A percentile compares a stretch with the other conserved stretches of the same genome.
These are phyloP conservation scores for Sporothrix schenckii DNA, from an alignment of 2,329 filamentous ascomycete species.

Conservation along the genomic window DNA sequence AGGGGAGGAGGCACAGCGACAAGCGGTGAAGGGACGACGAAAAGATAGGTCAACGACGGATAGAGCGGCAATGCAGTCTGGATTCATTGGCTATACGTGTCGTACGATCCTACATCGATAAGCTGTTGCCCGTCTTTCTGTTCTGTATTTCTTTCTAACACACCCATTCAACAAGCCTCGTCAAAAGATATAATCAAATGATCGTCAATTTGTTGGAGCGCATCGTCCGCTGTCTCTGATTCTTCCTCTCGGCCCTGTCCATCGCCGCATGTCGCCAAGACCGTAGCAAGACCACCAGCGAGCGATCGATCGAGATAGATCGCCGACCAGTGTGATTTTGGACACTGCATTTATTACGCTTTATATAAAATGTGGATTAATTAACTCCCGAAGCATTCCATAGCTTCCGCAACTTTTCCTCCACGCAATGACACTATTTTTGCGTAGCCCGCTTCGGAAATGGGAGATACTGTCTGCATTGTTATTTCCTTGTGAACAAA, in stretches of 20 bases:
- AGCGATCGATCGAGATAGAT: constrained; percentile 21
- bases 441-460: neutral
- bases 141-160: neutral
- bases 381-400: neutral
- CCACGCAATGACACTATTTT: constrained; percentile 6
- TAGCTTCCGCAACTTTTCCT: neutral
- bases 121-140: neutral
- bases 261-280: constrained; percentile 23
- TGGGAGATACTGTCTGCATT: no score
- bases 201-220: neutral
- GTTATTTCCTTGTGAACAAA: no score
- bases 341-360: neutral
- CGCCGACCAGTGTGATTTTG: constrained; percentile 6
- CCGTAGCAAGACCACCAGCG: constrained; percentile 10
- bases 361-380: constrained; percentile 4
- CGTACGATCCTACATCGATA: neutral
- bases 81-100: no score
- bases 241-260: neutral
- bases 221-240: neutral
- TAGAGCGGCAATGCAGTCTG: neutral
- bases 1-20: neutral
- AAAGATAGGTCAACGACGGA: constrained; percentile 11
- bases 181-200: neutral
- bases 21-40: constrained; percentile 5
- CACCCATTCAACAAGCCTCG: neutral